A percentile compares a stretch with the other conserved stretches of the same genome.
These are phyloP conservation scores for Phytophthora brassicae DNA, from an alignment of 352 stramenopile genomes.

Conservation along the genomic window DNA sequence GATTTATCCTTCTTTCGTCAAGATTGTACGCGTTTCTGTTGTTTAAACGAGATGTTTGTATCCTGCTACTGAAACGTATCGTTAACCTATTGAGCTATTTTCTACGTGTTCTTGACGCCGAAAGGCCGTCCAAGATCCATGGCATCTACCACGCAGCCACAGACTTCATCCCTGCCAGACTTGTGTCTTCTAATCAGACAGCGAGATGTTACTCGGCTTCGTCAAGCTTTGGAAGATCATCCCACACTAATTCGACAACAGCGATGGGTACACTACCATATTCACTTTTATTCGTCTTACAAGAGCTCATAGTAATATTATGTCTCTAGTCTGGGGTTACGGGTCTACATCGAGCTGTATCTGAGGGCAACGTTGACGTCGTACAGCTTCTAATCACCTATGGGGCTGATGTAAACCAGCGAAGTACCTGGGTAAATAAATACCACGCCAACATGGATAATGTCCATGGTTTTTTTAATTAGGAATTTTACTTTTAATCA, in stretches of 20 bases:
- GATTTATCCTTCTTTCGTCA: background rate
- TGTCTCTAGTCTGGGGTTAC: constrained; percentile 56
- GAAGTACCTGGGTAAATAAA: constrained; percentile 64
- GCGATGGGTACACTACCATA: constrained; percentile 68
- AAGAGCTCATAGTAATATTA: too few species aligned
- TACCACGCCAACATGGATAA: too few species aligned
- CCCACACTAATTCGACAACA: constrained; percentile 41
- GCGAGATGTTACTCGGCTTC: constrained; percentile 39
- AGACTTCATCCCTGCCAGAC: constrained; percentile 28
- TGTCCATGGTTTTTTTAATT: too few species aligned
- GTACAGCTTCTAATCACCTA: constrained; percentile 46
- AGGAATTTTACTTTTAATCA: constrained; percentile 14
- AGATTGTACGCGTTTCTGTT: too few species aligned
- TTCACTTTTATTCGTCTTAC: background rate
- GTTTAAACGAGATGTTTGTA: too few species aligned
- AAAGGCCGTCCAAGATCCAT: background rate
- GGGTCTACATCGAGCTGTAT: constrained; percentile 66
- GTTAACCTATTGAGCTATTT: too few species aligned
- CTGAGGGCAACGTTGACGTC: constrained; percentile 41
- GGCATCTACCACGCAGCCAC: constrained; percentile 4
- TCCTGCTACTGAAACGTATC: too few species aligned
- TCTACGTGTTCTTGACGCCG: background rate
- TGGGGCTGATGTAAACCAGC: constrained; percentile 54
- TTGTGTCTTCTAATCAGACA: constrained; percentile 61
- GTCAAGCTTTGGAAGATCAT: constrained; percentile 31